A percentile compares a stretch with the other conserved stretches of the same genome.
Conservation (phyloP, 2,329 filamentous ascomycete species). For the Ophiosphaerella korrae region DNA sequence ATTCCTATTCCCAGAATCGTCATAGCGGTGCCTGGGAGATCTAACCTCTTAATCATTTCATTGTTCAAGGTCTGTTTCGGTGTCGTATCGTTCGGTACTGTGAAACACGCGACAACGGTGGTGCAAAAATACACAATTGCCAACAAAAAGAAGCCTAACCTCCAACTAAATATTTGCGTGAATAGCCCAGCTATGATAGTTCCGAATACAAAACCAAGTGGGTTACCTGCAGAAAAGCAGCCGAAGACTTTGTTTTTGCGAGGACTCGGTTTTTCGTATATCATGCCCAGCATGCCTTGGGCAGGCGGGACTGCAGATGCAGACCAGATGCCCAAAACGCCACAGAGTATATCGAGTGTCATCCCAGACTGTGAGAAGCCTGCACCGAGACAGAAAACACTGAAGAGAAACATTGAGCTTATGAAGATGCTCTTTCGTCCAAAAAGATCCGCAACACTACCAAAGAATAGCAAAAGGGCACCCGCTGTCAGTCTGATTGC, state of each 20-base stretch:
- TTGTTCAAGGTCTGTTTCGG: constrained; percentile 52
- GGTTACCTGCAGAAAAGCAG: constrained; percentile 65
- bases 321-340: constrained; percentile 67
- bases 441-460: constrained; percentile 68
- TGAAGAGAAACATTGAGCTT: constrained; percentile 63
- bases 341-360: constrained; percentile 66
- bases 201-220: constrained; percentile 62
- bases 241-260: constrained; percentile 70
- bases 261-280: constrained; percentile 65
- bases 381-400: constrained; percentile 61
- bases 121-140: constrained; percentile 68
- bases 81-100: constrained; percentile 62
- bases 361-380: constrained; percentile 65
- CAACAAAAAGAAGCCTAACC: constrained; percentile 66
- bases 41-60: constrained; percentile 62
- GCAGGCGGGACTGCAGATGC: constrained; percentile 69
- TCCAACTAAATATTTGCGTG: constrained; percentile 66
- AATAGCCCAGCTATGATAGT: constrained; percentile 67
- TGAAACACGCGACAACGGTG: constrained; percentile 63
- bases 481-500: constrained; percentile 62
- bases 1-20: constrained; percentile 69
- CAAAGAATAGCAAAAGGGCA: constrained; percentile 69
- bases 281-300: constrained; percentile 66
- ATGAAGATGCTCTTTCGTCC: constrained; percentile 68
- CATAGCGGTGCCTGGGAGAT: constrained; percentile 64